These are phyloP conservation scores for Cercospora sojina DNA, from an alignment of 2,329 filamentous ascomycete species.

Conservation along the genomic window DNA sequence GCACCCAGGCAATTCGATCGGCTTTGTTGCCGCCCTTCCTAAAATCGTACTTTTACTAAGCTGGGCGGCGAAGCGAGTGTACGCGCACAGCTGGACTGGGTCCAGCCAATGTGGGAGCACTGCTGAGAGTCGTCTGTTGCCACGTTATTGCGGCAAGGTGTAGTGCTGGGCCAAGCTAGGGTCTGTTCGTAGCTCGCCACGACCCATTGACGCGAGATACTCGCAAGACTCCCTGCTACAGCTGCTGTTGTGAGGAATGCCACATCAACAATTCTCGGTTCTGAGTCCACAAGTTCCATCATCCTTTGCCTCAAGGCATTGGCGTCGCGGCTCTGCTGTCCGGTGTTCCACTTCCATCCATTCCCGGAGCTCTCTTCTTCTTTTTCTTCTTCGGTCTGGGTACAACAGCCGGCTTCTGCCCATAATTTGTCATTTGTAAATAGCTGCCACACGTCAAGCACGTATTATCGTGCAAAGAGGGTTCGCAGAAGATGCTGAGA, in stretches of 20 bases:
- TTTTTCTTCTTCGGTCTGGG: slow-evolving; percentile 78
- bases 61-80: background rate
- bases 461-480: slow-evolving; percentile 57
- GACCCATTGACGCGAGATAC: background rate
- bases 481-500: slow-evolving; percentile 84
- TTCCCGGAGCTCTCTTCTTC: slow-evolving; percentile 41
- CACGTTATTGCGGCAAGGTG: background rate
- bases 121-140: background rate
- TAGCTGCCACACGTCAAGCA: slow-evolving; percentile 83
- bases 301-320: slow-evolving; percentile 16
- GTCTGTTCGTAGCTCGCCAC: background rate
- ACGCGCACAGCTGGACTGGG: background rate
- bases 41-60: background rate
- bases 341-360: slow-evolving; percentile 44
- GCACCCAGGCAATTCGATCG: background rate
- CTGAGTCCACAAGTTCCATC: background rate
- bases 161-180: background rate
- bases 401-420: slow-evolving; percentile 72
- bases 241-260: background rate
- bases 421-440: slow-evolving; percentile 73
- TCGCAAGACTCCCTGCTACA: background rate
- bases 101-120: background rate
- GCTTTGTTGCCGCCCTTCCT: background rate
- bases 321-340: slow-evolving; percentile 35
- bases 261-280: background rate